These are phyloP conservation scores for Nakazawaea populi DNA, from an alignment of 805 yeast genomes.

Conservation along the genomic window DNA sequence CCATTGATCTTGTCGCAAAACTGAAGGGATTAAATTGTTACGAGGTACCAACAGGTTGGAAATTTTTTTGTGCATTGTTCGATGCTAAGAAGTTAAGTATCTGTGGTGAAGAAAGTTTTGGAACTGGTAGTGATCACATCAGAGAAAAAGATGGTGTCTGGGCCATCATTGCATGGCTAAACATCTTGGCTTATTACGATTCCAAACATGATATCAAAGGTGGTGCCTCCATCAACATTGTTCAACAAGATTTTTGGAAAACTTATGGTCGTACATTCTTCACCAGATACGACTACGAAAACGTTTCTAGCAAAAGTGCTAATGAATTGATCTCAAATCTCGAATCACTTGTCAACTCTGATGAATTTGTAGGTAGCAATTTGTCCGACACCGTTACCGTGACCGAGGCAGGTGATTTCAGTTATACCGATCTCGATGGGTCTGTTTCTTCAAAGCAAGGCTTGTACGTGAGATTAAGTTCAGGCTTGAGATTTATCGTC, in stretches of 20 bases:
- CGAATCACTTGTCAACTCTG: constrained; percentile 28
- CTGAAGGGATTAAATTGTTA: constrained; percentile 67
- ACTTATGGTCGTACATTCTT: constrained; percentile 96
- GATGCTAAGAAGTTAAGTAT: constrained; percentile 91
- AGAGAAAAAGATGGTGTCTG: constrained; percentile 97
- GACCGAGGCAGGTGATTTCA: constrained; percentile 78
- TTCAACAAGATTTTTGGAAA: constrained; percentile 83
- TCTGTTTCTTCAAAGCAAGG: constrained; percentile 87
- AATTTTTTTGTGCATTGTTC: constrained; percentile 91
- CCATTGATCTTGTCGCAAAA: constrained; percentile 86
- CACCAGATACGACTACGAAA: constrained; percentile 92
- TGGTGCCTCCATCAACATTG: constrained; percentile 65
- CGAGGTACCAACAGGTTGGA: constrained; percentile 99
- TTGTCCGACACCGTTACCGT: constrained; percentile 50
- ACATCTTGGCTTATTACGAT: constrained; percentile 82
- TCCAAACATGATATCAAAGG: constrained; percentile 36
- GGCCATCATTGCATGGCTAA: constrained; percentile 98
- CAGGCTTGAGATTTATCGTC: constrained; percentile 81
- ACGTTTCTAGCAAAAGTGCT: constrained; percentile 74
- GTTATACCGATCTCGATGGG: constrained; percentile 93
- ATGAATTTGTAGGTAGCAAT: constrained; percentile 43
- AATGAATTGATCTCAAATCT: constrained; percentile 54
- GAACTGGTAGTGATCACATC: constrained; percentile 96
- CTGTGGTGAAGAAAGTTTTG: constrained; percentile 98
- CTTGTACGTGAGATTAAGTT: constrained; percentile 69